A percentile compares a stretch with the other conserved stretches of the same genome.
Evolutionary conservation across 1,284 basidiomycete species (phyloP).

Genomic region (Boletus austroedulis): DNA sequence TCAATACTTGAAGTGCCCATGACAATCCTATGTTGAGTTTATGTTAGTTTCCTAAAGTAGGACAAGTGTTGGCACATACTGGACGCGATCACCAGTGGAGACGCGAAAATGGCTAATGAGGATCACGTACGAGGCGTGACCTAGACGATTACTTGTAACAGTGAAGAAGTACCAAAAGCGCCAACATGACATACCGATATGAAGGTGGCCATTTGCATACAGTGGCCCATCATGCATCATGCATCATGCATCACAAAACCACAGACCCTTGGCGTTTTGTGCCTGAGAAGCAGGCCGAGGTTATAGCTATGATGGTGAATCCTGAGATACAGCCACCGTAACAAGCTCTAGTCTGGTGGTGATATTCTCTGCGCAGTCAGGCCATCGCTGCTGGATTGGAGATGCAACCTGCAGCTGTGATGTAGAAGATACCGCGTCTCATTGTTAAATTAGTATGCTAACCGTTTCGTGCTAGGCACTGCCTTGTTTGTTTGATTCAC

Average conservation of each 20-base stretch:
- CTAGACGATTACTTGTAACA: conserved; percentile 41
- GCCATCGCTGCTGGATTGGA: too few species aligned
- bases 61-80: conserved; percentile 50
- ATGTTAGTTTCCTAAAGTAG: conserved; percentile 6
- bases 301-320: too few species aligned
- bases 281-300: conserved; percentile 43
- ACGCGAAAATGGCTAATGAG: conserved; percentile 90
- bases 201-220: conserved; percentile 94
- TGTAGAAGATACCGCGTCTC: too few species aligned
- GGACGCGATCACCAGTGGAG: conserved; percentile 73
- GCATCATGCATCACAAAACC: too few species aligned
- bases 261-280: conserved; percentile 58
- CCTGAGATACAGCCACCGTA: too few species aligned
- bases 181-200: conserved; percentile 70
- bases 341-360: too few species aligned
- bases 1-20: conserved; percentile 85
- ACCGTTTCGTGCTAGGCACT: too few species aligned
- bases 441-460: too few species aligned
- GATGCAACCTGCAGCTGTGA: too few species aligned
- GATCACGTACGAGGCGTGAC: conserved; percentile 96
- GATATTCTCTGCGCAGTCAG: too few species aligned
- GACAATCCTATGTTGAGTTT: conserved; percentile 76
- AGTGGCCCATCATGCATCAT: conserved; percentile 96
- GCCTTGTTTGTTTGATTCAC: too few species aligned
- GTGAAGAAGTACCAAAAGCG: not conserved